A percentile compares a stretch with the other conserved stretches of the same genome.
These are phyloP conservation scores for Colletotrichum liaoningense DNA, from an alignment of 2,329 filamentous ascomycete species.

Conservation along the genomic window DNA sequence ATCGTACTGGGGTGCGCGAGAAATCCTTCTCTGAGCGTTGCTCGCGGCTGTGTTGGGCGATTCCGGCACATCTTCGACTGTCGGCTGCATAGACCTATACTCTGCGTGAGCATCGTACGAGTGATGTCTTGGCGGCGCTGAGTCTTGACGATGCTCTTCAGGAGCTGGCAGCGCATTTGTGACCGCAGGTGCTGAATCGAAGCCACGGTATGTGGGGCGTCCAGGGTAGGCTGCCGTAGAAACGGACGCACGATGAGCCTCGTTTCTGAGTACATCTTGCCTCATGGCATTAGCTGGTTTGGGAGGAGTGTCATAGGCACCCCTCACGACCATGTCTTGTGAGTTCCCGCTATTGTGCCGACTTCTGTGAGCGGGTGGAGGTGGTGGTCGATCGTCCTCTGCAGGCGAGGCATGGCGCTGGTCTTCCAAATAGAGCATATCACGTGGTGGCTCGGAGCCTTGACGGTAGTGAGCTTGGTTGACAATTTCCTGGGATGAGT, in stretches of 20 bases:
- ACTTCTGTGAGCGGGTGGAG: slow-evolving; percentile 66
- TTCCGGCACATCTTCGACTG: slow-evolving; percentile 73
- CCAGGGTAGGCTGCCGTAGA: slow-evolving; percentile 59
- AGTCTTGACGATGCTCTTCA: slow-evolving; percentile 47
- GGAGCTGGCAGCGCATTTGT: slow-evolving; percentile 44
- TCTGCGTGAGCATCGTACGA: slow-evolving; percentile 63
- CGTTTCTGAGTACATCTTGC: slow-evolving; percentile 67
- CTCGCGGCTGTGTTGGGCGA: slow-evolving; percentile 49
- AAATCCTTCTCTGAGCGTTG: slow-evolving; percentile 41
- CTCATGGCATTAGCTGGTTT: slow-evolving; percentile 63
- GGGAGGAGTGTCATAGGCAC: slow-evolving; percentile 53
- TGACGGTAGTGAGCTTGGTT: slow-evolving; percentile 51
- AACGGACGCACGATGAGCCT: slow-evolving; percentile 65
- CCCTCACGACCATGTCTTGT: slow-evolving; percentile 54
- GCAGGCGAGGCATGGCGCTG: slow-evolving; percentile 46
- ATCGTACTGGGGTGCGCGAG: slow-evolving; percentile 40
- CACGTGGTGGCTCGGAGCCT: slow-evolving; percentile 48
- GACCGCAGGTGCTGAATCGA: slow-evolving; percentile 59
- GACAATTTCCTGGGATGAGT: slow-evolving; percentile 41
- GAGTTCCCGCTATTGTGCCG: slow-evolving; percentile 57
- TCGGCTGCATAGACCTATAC: slow-evolving; percentile 68
- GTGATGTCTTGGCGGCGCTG: slow-evolving; percentile 56
- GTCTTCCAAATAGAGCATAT: slow-evolving; percentile 46
- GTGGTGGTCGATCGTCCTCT: slow-evolving; percentile 63
- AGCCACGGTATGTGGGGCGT: slow-evolving; percentile 63